These are phyloP conservation scores for Penicillium capsulatum DNA, from an alignment of 2,329 filamentous ascomycete species.

Conservation along the genomic window DNA sequence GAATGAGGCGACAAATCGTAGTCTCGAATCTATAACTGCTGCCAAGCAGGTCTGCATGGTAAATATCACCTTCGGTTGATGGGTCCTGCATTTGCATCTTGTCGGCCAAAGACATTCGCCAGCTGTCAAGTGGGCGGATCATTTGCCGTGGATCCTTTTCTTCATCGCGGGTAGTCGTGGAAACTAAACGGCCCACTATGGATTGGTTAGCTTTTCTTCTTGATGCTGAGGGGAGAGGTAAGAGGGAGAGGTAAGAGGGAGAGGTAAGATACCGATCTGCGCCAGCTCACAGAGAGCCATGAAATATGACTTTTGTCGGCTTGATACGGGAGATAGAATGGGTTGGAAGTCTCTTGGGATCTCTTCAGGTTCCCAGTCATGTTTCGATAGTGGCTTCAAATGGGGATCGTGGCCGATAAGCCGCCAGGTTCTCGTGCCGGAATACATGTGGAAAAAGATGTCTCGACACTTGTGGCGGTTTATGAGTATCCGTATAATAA, in stretches of 20 bases:
- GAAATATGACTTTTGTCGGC: no score
- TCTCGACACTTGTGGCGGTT: constrained; percentile 1
- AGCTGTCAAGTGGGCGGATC: constrained; percentile 1
- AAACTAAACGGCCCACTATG: no score
- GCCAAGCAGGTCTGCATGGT: not conserved
- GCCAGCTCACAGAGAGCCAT: no score
- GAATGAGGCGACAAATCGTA: constrained; percentile 2
- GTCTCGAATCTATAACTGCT: constrained; percentile 3
- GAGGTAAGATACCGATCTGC: no score
- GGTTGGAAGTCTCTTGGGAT: no score
- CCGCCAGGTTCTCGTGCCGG: constrained; percentile 1
- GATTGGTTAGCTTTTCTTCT: no score
- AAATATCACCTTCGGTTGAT: not conserved
- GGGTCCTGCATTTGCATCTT: constrained; percentile 1
- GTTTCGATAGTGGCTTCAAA: not conserved
- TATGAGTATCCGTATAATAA: not conserved
- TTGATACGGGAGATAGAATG: no score
- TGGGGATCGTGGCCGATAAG: not conserved
- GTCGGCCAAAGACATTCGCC: constrained; percentile 1
- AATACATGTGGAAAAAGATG: constrained; percentile 2
- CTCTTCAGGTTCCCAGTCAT: constrained; percentile 1
- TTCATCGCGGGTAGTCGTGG: no score
- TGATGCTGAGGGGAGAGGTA: no score
- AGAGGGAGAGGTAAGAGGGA: no score
- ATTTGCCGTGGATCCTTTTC: constrained; percentile 3